Evolutionary conservation across 768 basidiomycete genomes (phyloP), one percentile per base, ranked within the genome.

Genomic region (Leccinum barrowsii): DNA sequence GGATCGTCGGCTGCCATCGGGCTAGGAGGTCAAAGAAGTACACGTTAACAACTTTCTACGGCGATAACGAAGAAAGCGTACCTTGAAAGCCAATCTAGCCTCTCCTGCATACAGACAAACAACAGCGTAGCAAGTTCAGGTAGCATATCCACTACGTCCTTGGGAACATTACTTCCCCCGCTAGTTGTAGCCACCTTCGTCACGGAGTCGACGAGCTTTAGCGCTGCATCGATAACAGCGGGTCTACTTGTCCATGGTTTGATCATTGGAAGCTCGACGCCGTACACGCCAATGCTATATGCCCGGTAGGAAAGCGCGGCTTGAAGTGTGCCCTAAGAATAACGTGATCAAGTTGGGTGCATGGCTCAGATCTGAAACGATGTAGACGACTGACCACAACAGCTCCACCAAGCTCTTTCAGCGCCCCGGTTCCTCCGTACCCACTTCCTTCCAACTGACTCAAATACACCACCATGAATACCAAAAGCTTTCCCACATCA

Each of bases 231-330:
- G 54, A 96, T 83, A 15, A 91, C 71, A 0, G 75, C 68, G 3
- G 85, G 77, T 49, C 79, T 79, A 65, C 92, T 91, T 17, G 93
- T 92, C 96, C 95, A 98, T 0, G 90, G 86, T 59, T 86, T 81
- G 62, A 81, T 79, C 82, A 85, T 84, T 5, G 82, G 87, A 21
- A 80, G 76, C 22, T 84, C 80, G 47, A 98, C 78, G 30, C 92
- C 92, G 68, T 98, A 98, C 8, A 89, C 83, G 7, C 79, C 77
- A 2, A 81, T 68, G 64, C 91, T 87, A 61, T 86, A 85, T 37
- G 82, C 80, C 42, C 94, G 83, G 70, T 91, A 92, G 34, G 87
- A 84, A 52, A 85, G 77, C 0, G 92, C 86, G 2, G 92, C 85
- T 64, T 80, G 81, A 42, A 90, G 78, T 12, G 90, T 82, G 34